Evolutionary conservation across 225 moss, liverwort and hornwort genomes (phyloP).

Genomic region (Rhytidiadelphus loreus): DNA sequence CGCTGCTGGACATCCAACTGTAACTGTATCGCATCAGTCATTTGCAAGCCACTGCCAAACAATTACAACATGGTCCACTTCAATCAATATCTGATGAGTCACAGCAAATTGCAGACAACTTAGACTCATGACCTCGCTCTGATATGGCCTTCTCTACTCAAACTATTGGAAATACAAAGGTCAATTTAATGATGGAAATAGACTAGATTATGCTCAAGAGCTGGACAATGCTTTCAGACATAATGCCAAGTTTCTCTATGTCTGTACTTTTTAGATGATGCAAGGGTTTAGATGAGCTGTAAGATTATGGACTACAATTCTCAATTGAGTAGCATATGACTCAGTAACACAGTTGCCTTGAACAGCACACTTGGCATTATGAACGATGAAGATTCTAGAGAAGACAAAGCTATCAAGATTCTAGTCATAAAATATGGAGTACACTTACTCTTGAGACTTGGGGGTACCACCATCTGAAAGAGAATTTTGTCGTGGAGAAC

Average conservation of each 20-base stretch:
- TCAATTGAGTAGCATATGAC: not conserved
- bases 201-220: not conserved
- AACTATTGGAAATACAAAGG: not conserved
- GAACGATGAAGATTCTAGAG: not conserved
- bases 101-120: not conserved
- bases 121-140: not conserved
- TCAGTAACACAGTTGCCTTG: not conserved
- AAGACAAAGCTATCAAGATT: not conserved
- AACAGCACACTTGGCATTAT: not conserved
- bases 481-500: slow-evolving; percentile 40
- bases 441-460: slow-evolving; percentile 63
- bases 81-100: not conserved
- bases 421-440: not conserved
- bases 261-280: not conserved
- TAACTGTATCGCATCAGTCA: slow-evolving; percentile 77
- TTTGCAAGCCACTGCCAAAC: slow-evolving; percentile 61
- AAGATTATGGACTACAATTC: too few species aligned
- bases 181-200: not conserved
- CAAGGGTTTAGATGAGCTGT: not conserved
- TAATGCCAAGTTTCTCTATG: not conserved
- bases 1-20: slow-evolving; percentile 95
- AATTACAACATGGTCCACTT: not conserved
- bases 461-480: slow-evolving; percentile 30
- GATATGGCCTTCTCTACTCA: not conserved
- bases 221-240: not conserved